A percentile compares a stretch with the other conserved stretches of the same genome.
Evolutionary conservation across 2,329 filamentous ascomycete species (phyloP).

Genomic region (Thelonectria rubi): DNA sequence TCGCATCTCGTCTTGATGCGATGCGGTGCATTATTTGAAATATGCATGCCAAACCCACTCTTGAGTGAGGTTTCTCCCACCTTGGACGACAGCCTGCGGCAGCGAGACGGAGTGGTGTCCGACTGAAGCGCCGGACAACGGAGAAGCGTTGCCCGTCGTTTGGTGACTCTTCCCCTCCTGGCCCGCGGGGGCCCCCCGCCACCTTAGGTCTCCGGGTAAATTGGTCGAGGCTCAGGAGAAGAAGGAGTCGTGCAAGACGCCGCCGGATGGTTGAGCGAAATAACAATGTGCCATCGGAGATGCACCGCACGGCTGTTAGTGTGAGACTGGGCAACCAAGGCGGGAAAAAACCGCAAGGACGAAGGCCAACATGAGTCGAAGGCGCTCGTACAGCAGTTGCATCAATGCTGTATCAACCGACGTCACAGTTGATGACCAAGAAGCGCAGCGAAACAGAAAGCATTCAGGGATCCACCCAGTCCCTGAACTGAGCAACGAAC

Average conservation of each 20-base stretch:
- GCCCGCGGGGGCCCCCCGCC: constrained; percentile 12
- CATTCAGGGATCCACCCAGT: constrained; percentile 11
- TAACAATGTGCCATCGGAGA: constrained; percentile 17
- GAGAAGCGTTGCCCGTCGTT: constrained; percentile 11
- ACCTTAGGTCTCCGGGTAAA: constrained; percentile 18
- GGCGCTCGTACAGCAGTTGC: background rate
- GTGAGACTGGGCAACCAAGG: constrained; percentile 2
- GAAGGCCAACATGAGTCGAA: background rate
- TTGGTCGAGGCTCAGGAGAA: constrained; percentile 15
- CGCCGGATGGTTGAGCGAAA: constrained; percentile 25
- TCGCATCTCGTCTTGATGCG: constrained; percentile 6
- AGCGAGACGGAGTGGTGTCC: constrained; percentile 26
- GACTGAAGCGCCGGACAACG: constrained; percentile 12
- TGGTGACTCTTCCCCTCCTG: background rate
- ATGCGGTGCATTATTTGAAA: constrained; percentile 11
- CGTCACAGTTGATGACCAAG: constrained; percentile 35
- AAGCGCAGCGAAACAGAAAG: constrained; percentile 20
- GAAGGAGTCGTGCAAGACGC: constrained; percentile 1
- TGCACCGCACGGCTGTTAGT: constrained; percentile 9
- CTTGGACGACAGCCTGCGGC: constrained; percentile 5
- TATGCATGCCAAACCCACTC: constrained; percentile 10
- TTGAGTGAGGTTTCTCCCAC: background rate
- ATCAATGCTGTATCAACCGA: constrained; percentile 29
- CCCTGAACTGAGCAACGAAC: constrained; percentile 21
- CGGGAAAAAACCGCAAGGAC: constrained; percentile 15